Base-by-base conservation (phyloP, 2,329 filamentous ascomycete genomes). In the Neonectria hederae region DNA sequence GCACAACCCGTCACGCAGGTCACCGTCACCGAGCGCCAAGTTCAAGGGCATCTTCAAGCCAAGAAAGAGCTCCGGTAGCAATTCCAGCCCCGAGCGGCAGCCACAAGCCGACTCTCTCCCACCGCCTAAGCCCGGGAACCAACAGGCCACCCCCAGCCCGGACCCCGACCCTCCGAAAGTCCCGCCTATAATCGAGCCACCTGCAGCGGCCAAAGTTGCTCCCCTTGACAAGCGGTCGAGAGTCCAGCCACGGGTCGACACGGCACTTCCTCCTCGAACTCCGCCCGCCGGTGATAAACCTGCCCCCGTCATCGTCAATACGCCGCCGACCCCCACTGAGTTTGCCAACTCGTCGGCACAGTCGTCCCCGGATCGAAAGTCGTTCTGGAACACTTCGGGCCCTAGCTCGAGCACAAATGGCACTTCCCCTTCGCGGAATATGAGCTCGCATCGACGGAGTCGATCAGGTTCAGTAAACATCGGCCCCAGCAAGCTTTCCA, bases 401-500 rank as follows among this genome's bases (percentile, higher is more conserved):
- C 70, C 69, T 7, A 71, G 69, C 65, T 59, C 70, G 17, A 76
- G 75, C 63, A 55, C 83, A 68, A 82, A 86, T 83, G 86, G 89
- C 66, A 84, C 87, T 49, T 89, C 90, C 68, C 83, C 87, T 40
- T 86, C 89, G 69, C 89, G 87, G 73, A 90, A 87, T 74, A 92
- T 92, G 87, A 92, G 90, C 80, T 87, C 90, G 62, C 92, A 94
- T 65, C 79, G 83, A 73, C 82, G 85, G 69, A 77, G 76, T 65
- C 83, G 83, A 74, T 84, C 88, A 83, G 81, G 81, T 74, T 87
- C 85, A 66, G 79, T 78, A 65, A 84, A 78, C 62, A 80, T 89
- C 67, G 86, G 85, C 46, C 94, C 94, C 32, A 97, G 94, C 84
- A 97, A 97, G 80, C 85, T 97, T 40, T 97, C 94, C 32, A 94